Evolutionary conservation across 768 basidiomycete genomes (phyloP).

Genomic region (Candolleomyces efflorescens): DNA sequence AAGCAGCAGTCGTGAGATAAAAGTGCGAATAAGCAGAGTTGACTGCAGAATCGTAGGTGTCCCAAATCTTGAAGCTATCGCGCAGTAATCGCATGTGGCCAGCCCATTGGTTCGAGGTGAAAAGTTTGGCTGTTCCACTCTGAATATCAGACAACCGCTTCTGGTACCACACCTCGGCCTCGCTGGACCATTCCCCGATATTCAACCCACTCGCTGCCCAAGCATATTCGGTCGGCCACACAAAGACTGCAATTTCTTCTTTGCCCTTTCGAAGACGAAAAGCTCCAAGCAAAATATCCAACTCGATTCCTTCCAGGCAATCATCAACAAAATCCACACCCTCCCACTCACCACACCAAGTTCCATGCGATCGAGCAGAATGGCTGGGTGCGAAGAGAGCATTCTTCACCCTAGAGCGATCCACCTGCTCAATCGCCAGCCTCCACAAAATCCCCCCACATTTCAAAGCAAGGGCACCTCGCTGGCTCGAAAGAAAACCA

Average conservation of each 20-base stretch:
- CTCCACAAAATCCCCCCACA: conserved; percentile 1
- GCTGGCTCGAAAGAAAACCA: background rate
- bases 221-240: conserved; percentile 1
- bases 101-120: no score
- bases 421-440: background rate
- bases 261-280: background rate
- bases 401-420: background rate
- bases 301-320: background rate
- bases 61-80: no score
- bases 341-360: background rate
- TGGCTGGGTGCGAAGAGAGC: background rate
- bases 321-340: background rate
- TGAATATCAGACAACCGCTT: background rate
- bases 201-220: background rate
- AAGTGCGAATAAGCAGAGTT: no score
- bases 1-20: no score
- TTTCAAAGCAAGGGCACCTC: background rate
- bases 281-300: background rate
- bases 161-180: background rate
- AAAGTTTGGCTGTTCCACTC: background rate
- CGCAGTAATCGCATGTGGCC: no score
- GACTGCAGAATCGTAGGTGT: no score
- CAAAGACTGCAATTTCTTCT: background rate
- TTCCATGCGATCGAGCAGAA: background rate
- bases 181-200: background rate